Conservation (phyloP, 2,329 filamentous ascomycete genomes). For the Tolypocladium album region DNA sequence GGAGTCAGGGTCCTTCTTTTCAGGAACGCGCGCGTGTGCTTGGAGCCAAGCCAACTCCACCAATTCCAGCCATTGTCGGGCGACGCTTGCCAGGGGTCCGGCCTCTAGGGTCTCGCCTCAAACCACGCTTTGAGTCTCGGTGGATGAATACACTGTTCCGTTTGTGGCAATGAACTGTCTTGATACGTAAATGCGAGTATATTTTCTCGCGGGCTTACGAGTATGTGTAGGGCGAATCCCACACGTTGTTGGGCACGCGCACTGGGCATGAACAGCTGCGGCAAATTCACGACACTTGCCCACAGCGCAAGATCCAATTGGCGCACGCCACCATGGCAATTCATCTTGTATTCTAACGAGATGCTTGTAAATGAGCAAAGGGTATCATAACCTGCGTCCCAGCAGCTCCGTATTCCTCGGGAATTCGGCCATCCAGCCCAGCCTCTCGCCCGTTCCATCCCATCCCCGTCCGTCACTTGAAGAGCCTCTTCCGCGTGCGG, state of each 20-base stretch:
- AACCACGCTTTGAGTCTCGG: neutral
- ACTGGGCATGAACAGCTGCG: too few relatives aligned
- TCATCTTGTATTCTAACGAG: neutral
- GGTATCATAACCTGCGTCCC: slow-evolving; percentile 1
- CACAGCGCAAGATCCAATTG: neutral
- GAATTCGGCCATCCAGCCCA: neutral
- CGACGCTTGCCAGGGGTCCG: neutral
- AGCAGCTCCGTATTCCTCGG: neutral
- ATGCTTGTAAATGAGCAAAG: neutral
- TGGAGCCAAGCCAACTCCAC: neutral
- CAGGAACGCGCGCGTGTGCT: neutral
- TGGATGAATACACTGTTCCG: neutral
- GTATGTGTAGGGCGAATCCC: too few relatives aligned
- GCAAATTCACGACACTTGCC: neutral
- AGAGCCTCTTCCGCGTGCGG: slow-evolving; percentile 40
- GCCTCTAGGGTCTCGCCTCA: neutral
- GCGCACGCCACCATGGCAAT: neutral
- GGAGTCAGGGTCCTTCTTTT: neutral
- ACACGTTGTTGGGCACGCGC: neutral
- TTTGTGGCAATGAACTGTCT: neutral
- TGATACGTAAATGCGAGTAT: neutral
- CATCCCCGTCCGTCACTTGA: slow-evolving; percentile 27
- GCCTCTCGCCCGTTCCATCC: neutral
- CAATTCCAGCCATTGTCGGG: neutral
- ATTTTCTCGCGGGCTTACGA: too few relatives aligned